Evolutionary conservation across 371 early-diverging fungal genomes (phyloP), one percentile per base, ranked within the genome.

Genomic region (Mortierella sp.): DNA sequence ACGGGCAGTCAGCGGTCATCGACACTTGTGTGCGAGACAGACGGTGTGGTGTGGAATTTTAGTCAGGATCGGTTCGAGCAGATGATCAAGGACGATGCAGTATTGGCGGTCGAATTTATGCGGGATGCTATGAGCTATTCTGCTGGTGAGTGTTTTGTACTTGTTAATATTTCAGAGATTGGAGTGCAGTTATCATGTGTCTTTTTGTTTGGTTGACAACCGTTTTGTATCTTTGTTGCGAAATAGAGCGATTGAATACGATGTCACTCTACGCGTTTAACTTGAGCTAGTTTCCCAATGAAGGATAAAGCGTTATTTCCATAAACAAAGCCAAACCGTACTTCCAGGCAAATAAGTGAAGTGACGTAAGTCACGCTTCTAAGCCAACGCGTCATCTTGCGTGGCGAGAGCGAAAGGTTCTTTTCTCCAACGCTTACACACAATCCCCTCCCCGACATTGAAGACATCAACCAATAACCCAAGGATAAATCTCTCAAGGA

Each of bases 11-110:
- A 61, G 23, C 84, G 92, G 26, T 81, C 84, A 15, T 85, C 89
- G 6, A 87, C 90, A 0, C 73, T 93, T 19, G 64, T 87, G 8
- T 85, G 88, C 0, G 93, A 93, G 39, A 82, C 82, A 41, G 85
- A 87, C 44, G 85, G 86, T 31, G 82, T 86, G 0, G 78, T 92
- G 39, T 94, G 93, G 93, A 84, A 83, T 64, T 66, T 94, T 55
- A 79, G 83, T 11, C 76, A 78, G 19, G 64, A 64, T 0, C 62
- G 81, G 6, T 93, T 89, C 70, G 84, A 87, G n/a, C 70, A 76
- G 30, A 86, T 93, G 81, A 59, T 87, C 53, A 68, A 69, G 61
- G 70, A 75, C 15, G 76, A 75, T 23, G 65, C 76, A 12, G 42
- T 65, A 6, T 46, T 75, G 34, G 76, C 76, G 5, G 65, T 75